Percentiles rank a stretch among this genome's conserved stretches.
Conservation (phyloP, 768 basidiomycete species). For the Dendrothele bispora region DNA sequence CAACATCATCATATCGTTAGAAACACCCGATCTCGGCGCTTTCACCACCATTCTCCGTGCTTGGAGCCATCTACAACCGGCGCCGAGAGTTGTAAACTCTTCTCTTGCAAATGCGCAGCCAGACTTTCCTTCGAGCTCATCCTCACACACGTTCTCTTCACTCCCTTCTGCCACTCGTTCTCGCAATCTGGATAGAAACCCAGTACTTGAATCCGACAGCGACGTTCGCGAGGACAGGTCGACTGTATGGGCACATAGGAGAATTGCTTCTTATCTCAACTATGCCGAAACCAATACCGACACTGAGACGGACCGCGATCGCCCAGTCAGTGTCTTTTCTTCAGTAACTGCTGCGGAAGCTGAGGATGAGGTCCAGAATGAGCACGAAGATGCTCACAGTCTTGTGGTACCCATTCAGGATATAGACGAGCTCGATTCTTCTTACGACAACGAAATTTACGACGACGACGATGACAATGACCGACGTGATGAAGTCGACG, state of each 20-base stretch:
- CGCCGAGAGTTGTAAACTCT: slow-evolving; percentile 30
- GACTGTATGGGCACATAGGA: slow-evolving; percentile 65
- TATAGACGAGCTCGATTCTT: slow-evolving; percentile 9
- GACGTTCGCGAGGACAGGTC: slow-evolving; percentile 36
- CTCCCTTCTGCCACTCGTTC: slow-evolving; percentile 24
- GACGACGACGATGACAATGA: slow-evolving; percentile 5
- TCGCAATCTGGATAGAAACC: slow-evolving; percentile 18
- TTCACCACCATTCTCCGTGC: slow-evolving; percentile 73
- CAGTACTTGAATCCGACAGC: slow-evolving; percentile 37
- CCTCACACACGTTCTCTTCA: slow-evolving; percentile 31
- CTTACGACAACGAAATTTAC: slow-evolving; percentile 8
- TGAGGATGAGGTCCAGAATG: slow-evolving; percentile 14
- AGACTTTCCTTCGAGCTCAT: too few species aligned
- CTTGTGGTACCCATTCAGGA: too few species aligned
- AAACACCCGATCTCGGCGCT: slow-evolving; percentile 64
- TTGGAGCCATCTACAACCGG: slow-evolving; percentile 54
- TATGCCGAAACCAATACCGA: slow-evolving; percentile 19
- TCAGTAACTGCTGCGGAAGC: too few species aligned
- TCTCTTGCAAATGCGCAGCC: slow-evolving; percentile 22
- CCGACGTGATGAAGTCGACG: slow-evolving; percentile 2
- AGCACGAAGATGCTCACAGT: too few species aligned
- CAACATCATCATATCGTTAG: too few species aligned
- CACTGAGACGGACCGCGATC: slow-evolving; percentile 7
- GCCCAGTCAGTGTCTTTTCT: too few species aligned
- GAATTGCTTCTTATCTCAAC: slow-evolving; percentile 58